Conservation (phyloP, 129 eudicot species). For the Rutidosis leptorrhynchoides region DNA sequence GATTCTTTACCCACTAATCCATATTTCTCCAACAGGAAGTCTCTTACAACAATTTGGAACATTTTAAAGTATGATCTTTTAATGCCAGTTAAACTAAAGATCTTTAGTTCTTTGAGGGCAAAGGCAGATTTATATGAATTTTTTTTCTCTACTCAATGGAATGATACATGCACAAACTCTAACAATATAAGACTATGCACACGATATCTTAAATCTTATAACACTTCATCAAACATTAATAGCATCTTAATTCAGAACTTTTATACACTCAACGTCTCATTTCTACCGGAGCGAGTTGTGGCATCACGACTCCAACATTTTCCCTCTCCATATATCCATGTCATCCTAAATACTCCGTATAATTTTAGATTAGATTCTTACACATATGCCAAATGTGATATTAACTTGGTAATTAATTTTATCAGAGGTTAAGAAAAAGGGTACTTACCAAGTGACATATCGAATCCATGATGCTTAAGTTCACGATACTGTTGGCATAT, state of each 20-base stretch:
- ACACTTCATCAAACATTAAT: background rate
- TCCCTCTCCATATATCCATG: constrained; percentile 60
- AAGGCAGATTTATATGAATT: too few species aligned
- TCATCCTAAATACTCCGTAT: constrained; percentile 72
- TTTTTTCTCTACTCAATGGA: too few species aligned
- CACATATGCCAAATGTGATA: background rate
- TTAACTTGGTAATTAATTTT: background rate
- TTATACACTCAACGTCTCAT: constrained; percentile 30
- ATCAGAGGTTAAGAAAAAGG: background rate
- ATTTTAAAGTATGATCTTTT: too few species aligned
- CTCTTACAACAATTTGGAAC: too few species aligned
- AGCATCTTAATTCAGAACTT: background rate
- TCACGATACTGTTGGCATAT: constrained; percentile 63
- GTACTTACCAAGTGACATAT: constrained; percentile 46
- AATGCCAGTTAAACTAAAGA: too few species aligned
- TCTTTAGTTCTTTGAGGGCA: too few species aligned
- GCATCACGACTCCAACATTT: constrained; percentile 32
- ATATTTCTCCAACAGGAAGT: too few species aligned
- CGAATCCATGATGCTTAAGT: constrained; percentile 50
- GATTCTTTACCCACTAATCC: too few species aligned
- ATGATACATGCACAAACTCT: background rate
- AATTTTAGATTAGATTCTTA: background rate
- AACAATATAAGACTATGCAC: background rate
- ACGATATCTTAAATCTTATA: background rate
- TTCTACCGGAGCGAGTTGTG: constrained; percentile 41